Evolutionary conservation across 2,329 filamentous ascomycete genomes (phyloP).

Genomic region (Zymoseptoria ardabiliae): DNA sequence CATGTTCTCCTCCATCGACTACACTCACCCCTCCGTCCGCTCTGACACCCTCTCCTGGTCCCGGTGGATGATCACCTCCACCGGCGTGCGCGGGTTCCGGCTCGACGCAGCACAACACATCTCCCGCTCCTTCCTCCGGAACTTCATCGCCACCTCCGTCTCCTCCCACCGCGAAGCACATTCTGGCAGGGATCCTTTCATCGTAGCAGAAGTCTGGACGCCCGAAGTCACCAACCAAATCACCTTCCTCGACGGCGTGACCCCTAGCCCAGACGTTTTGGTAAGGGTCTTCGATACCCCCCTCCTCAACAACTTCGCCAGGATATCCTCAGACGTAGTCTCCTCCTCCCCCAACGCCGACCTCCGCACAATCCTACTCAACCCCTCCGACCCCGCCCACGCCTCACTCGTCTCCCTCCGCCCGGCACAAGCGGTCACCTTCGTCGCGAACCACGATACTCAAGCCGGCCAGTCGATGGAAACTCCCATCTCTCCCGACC

Average conservation of each 20-base stretch:
- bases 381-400: conserved; percentile 14
- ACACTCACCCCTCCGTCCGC: conserved; percentile 55
- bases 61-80: conserved; percentile 55
- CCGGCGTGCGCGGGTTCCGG: conserved; percentile 58
- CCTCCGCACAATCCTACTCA: conserved; percentile 40
- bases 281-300: conserved; percentile 61
- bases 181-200: conserved; percentile 47
- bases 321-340: conserved; percentile 43
- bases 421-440: conserved; percentile 39
- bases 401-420: conserved; percentile 14
- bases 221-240: conserved; percentile 50
- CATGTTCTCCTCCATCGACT: conserved; percentile 67
- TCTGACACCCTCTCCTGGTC: conserved; percentile 61
- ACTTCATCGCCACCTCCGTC: conserved; percentile 55
- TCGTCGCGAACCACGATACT: conserved; percentile 68
- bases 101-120: conserved; percentile 70
- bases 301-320: conserved; percentile 60
- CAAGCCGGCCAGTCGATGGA: conserved; percentile 56
- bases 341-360: conserved; percentile 46
- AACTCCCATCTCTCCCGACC: conserved; percentile 56
- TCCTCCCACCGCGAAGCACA: conserved; percentile 30
- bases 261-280: conserved; percentile 39
- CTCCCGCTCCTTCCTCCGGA: conserved; percentile 56
- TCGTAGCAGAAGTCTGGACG: conserved; percentile 65
- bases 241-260: conserved; percentile 41